These are phyloP conservation scores for Penicillium angulare DNA, from an alignment of 495 filamentous ascomycete genomes.

Conservation along the genomic window DNA sequence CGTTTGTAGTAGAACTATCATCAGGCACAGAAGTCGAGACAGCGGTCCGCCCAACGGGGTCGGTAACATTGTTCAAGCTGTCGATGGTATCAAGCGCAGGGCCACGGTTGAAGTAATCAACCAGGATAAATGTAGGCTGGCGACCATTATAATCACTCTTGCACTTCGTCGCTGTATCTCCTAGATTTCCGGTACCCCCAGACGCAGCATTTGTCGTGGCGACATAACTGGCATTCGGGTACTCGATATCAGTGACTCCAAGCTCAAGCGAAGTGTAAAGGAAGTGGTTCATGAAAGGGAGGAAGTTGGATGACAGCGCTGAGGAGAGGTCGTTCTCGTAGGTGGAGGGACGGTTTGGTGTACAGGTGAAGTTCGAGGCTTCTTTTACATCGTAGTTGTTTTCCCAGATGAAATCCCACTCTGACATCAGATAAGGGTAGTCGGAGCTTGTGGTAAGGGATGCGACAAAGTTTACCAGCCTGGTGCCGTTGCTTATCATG, in stretches of 20 bases:
- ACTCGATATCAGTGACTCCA: slow-evolving; percentile 47
- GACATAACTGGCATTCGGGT: slow-evolving; percentile 60
- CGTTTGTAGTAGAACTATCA: slow-evolving; percentile 31
- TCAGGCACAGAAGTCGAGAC: slow-evolving; percentile 25
- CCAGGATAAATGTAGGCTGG: slow-evolving; percentile 65
- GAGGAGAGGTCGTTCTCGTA: slow-evolving; percentile 38
- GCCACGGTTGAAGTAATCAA: slow-evolving; percentile 72
- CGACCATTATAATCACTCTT: slow-evolving; percentile 47
- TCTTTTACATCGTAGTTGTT: slow-evolving; percentile 69
- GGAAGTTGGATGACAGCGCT: slow-evolving; percentile 44
- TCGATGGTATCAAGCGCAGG: slow-evolving; percentile 62
- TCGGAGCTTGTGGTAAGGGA: slow-evolving; percentile 43
- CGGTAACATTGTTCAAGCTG: slow-evolving; percentile 58
- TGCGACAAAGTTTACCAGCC: slow-evolving; percentile 66
- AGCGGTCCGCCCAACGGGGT: slow-evolving; percentile 38
- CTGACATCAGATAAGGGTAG: slow-evolving; percentile 67
- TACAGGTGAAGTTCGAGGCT: slow-evolving; percentile 62
- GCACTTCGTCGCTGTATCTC: slow-evolving; percentile 56
- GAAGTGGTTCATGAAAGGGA: slow-evolving; percentile 75
- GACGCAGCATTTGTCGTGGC: slow-evolving; percentile 57
- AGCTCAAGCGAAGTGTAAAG: slow-evolving; percentile 47
- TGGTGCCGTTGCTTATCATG: slow-evolving; percentile 62
- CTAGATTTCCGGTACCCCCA: slow-evolving; percentile 57
- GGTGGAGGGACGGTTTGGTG: slow-evolving; percentile 57
- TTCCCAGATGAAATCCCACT: slow-evolving; percentile 77